Base-by-base conservation (phyloP, 441 rosid species). In the Breynia disticha region DNA sequence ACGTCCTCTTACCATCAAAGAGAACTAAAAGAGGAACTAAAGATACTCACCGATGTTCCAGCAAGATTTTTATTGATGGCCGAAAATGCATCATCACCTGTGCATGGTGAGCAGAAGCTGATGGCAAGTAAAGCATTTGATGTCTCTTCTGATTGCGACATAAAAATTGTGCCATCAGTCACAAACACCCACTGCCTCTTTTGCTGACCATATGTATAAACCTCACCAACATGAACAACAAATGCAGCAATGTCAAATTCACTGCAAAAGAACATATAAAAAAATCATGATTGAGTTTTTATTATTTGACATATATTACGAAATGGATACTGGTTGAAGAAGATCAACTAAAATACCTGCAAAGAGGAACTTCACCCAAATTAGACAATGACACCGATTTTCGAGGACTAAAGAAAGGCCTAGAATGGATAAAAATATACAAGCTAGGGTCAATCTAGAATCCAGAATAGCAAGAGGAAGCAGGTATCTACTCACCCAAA, bases 181-280 rank as follows among this genome's bases (percentile, higher is more conserved):
- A 85, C 88, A 71, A 90, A 87, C 39, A 94, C 80, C 96, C 96
- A 85, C 67, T 90, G 99, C 67, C 77, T 90, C 84, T 73, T 85
- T 64, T 71, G 83, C 52, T 68, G 67, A 67, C 69, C 77, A 42
- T 64, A 66, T 35, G 64, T 65, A 62, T 72, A 77, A 61, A 69
- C 83, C 67, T 87, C 87, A 61, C 96, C 99, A 66, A 87, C 91
- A 52, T 80, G 55, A 64, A 94, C 74, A 61, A 94, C 78, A 32
- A 72, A 68, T 38, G 85, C 91, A 57, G 84, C 90, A 46, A 76
- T 76, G 63, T 90, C 99, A 67, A 94, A 94, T 74, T 94, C 96
- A 69, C 96, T 93, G 79, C 47, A 48, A 43, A 47, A 52, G 19
- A n/a, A n/a, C n/a, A 37, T 39, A 48, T n/a, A 60, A 16, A 37